Base-by-base conservation (phyloP, 2,329 filamentous ascomycete species). In the Neonectria coccinea region DNA sequence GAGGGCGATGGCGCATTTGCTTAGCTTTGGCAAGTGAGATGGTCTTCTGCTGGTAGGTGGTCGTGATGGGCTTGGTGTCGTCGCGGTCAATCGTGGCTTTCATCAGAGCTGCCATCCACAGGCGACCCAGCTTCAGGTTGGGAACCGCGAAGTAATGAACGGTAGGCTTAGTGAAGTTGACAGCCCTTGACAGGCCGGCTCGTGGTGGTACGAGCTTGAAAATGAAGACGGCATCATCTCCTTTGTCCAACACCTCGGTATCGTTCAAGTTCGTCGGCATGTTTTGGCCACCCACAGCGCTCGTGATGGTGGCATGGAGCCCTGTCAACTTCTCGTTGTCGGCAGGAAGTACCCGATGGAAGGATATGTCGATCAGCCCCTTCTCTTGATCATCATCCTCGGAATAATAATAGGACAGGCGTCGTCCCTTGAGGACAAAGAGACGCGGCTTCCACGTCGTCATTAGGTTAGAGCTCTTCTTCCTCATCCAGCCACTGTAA, bases 401-500 rank as follows among this genome's bases (percentile, higher is more conserved):
- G 1, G 92, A 92, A 78, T 99, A 99, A 80, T 97, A 99, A 81
- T 99, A 99, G 0, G 94, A 94, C 31, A 99, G 83, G 5, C 96
- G 90, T 56, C 95, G 90, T 31, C 96, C 96, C 74, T 94, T 94
- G 62, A 99, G 88, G 8, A 99, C 91, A 75, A 99, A 99, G n/a
- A 98, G 85, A 12, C 96, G 90, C 12, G 94, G 92, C 76, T 98
- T 99, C 96, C 96, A 99, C 2, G 94, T 97, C 2, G 94, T 94
- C 91, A 99, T 97, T 36, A 98, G 84, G 74, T 95, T 96, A 1
- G 93, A 95, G 64, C 93, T 97, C 80, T 97, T 94, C 86, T 99
- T 99, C 84, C 96, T 98, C 96, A 99, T 99, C 96, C 96, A 99
- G 1, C 96, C 96, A 74, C 91, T 95, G 78, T 97, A 98, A 75